These are phyloP conservation scores for Tetrapisispora phaffii DNA, from an alignment of 805 yeast genomes.

Conservation along the genomic window DNA sequence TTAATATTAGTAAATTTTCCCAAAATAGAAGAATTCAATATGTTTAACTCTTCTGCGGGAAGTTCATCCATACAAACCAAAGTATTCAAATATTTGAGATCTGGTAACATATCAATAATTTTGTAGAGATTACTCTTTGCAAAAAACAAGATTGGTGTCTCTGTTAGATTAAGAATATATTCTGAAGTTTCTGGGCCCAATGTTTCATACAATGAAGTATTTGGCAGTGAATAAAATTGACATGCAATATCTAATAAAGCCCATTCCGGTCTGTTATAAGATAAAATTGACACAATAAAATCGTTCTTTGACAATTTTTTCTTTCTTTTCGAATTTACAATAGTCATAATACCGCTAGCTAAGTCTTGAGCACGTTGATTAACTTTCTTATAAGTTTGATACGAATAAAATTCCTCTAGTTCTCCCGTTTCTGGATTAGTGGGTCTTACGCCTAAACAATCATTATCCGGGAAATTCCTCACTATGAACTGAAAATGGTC, in stretches of 20 bases:
- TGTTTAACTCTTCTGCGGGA: conserved; percentile 25
- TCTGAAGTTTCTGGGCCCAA: conserved; percentile 51
- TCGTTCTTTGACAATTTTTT: conserved; percentile 25
- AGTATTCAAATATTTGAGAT: conserved; percentile 36
- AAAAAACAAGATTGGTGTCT: conserved; percentile 50
- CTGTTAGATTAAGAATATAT: conserved; percentile 51
- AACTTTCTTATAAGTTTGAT: conserved; percentile 35
- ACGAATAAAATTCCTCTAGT: conserved; percentile 21
- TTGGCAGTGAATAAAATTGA: conserved; percentile 44
- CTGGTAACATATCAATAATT: conserved; percentile 38
- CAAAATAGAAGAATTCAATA: conserved; percentile 25
- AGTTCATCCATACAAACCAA: conserved; percentile 49
- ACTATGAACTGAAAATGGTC: conserved; percentile 37
- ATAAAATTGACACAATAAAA: conserved; percentile 47
- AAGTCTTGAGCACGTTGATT: conserved; percentile 36
- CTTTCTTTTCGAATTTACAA: conserved; percentile 32
- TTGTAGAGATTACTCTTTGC: conserved; percentile 42
- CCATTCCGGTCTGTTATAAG: conserved; percentile 61
- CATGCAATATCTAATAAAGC: conserved; percentile 59
- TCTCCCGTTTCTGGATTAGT: conserved; percentile 24
- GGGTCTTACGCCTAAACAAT: conserved; percentile 40
- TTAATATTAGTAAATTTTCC: conserved; percentile 20
- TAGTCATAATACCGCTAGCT: conserved; percentile 46
- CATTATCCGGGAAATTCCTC: conserved; percentile 28
- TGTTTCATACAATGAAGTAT: conserved; percentile 48